Conservation (phyloP, 2,329 filamentous ascomycete genomes). For the Paecilomyces dactylethromorphus region DNA sequence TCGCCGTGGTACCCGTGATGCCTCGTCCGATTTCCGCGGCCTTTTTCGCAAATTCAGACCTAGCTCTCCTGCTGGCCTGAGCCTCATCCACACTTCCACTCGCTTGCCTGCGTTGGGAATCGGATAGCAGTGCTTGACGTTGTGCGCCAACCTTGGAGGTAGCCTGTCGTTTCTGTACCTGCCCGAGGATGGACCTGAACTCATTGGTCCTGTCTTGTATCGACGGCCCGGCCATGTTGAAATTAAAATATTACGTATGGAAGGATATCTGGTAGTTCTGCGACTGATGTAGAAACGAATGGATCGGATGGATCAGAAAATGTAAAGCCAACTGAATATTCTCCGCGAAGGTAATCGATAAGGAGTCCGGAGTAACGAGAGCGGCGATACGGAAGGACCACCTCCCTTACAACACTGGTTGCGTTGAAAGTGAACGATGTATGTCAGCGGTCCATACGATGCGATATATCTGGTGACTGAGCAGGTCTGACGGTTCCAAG, state of each 20-base stretch:
- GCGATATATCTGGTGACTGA: not conserved
- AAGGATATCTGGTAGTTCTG: not conserved
- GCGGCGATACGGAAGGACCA: conserved; percentile 14
- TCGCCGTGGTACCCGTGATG: conserved; percentile 88
- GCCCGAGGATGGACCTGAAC: conserved; percentile 83
- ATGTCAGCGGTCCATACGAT: not conserved
- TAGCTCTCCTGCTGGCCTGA: conserved; percentile 41
- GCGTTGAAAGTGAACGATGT: not conserved
- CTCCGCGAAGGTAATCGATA: conserved; percentile 24
- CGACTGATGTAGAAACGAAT: not conserved
- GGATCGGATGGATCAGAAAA: not conserved
- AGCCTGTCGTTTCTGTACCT: conserved; percentile 74
- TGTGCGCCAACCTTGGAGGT: conserved; percentile 71
- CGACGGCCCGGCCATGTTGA: conserved; percentile 53
- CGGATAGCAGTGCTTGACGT: conserved; percentile 70
- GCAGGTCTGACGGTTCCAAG: not conserved
- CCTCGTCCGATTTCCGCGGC: conserved; percentile 88
- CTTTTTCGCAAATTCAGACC: conserved; percentile 87
- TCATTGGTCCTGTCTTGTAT: conserved; percentile 96
- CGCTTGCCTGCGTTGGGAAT: conserved; percentile 54
- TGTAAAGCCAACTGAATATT: not conserved
- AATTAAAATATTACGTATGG: not conserved
- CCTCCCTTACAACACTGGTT: conserved; percentile 5
- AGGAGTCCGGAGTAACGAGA: conserved; percentile 14
- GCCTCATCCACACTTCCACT: conserved; percentile 56